A percentile compares a stretch with the other conserved stretches of the same genome.
Evolutionary conservation across 2,329 filamentous ascomycete genomes (phyloP).

Genomic region (Aspergillus sp.): DNA sequence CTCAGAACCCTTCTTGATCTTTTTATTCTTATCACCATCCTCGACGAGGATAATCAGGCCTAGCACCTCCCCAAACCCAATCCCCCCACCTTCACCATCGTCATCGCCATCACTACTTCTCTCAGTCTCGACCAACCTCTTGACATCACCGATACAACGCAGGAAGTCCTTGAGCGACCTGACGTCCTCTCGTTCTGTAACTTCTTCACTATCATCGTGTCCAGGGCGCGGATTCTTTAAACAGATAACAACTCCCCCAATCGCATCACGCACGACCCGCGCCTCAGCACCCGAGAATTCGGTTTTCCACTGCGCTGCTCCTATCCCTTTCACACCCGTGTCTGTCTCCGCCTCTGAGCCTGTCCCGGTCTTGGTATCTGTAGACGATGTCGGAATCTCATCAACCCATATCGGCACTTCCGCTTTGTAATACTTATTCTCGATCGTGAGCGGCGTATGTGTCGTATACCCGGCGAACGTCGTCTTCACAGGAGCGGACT

Average conservation of each 20-base stretch:
- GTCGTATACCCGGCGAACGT: slow-evolving; percentile 43
- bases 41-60: slow-evolving; percentile 32
- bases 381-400: slow-evolving; percentile 28
- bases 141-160: slow-evolving; percentile 32
- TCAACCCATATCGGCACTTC: slow-evolving; percentile 44
- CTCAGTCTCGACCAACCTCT: slow-evolving; percentile 37
- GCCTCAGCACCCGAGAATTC: slow-evolving; percentile 38
- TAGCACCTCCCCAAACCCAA: slow-evolving; percentile 28
- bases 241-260: slow-evolving; percentile 38
- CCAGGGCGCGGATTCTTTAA: slow-evolving; percentile 21
- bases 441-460: slow-evolving; percentile 34
- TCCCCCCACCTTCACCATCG: not conserved
- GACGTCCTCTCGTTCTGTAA: slow-evolving; percentile 14
- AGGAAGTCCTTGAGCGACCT: slow-evolving; percentile 26
- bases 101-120: slow-evolving; percentile 18
- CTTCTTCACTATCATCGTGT: not conserved
- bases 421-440: slow-evolving; percentile 39
- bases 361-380: not conserved
- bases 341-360: not conserved
- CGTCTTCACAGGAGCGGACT: slow-evolving; percentile 10
- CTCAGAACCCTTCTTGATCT: not conserved
- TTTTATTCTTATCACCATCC: not conserved
- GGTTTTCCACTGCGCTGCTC: slow-evolving; percentile 28
- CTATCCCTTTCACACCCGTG: slow-evolving; percentile 1
- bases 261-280: slow-evolving; percentile 37